Evolutionary conservation across 306 rosid genomes (phyloP), one percentile per base, ranked within the genome.

Genomic region (Pyrus betulifolia): DNA sequence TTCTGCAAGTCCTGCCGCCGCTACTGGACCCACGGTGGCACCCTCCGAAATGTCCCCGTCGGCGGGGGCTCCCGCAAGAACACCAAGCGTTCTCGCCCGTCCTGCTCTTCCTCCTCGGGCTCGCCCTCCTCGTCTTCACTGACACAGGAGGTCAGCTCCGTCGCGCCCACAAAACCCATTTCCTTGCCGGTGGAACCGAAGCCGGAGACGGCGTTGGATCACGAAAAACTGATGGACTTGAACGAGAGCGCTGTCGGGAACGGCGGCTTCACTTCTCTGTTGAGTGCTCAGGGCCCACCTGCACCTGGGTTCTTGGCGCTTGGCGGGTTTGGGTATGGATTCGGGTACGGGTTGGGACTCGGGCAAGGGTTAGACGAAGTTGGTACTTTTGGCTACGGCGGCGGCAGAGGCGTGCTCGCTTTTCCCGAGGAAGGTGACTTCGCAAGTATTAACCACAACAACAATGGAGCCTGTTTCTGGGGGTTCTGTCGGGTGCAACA

Each of bases 1-100:
- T 82, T 80, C 85, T 87, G 91, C 78, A 82, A 78, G 62, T 49
- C 79, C 63, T 87, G 91, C 74, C 91, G 91, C 65, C 88, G 91
- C 27, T 82, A 87, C 82, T 87, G 91, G 91, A 87, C 91, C 6
- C 88, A 72, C 4, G 91, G 91, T 4, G 91, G 91, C 9, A 72
- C 85, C 38, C 91, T 85, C 61, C 88, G 91, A 9, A 78, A 82
- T 76, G 85, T 87, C 69, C 91, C 91, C 15, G 76, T 87, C 12
- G 91, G 91, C 22, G 88, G 91, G 13, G 88, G 87, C 30, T 65
- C 85, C 30, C 87, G 91, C 63, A 87, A 87, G 76, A 80, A 77
- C 69, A 21, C 83, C 71, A 82, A 75, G 59, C 85, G 77, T 71
- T 30, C 86, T 46, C 77, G 78, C 27, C 6, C 87, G 2, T 42